phyloP scores from a whole-genome alignment of 148 eudicot genomes.

The Cornus suecica region DNA sequence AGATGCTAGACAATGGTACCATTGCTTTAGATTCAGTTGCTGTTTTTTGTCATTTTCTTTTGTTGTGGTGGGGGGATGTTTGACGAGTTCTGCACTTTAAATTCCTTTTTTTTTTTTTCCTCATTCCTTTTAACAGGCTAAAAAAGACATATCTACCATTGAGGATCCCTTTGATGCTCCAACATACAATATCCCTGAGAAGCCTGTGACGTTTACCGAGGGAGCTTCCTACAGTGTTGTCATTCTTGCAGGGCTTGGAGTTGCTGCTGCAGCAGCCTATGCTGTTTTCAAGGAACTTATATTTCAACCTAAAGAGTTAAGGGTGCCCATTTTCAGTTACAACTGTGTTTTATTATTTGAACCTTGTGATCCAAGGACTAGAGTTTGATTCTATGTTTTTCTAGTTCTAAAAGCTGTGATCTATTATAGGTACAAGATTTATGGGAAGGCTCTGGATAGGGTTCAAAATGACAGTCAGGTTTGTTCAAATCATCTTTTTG shows the following conservation, averaged over 20 bases:
- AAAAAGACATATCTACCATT: constrained; percentile 60
- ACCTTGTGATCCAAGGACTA: not conserved
- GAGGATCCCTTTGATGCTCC: constrained; percentile 97
- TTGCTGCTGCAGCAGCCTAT: constrained; percentile 79
- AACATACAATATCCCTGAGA: constrained; percentile 93
- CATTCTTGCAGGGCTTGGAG: constrained; percentile 87
- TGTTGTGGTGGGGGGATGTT: not conserved
- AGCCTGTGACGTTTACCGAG: constrained; percentile 88
- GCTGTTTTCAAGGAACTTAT: constrained; percentile 85
- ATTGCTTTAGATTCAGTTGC: not conserved
- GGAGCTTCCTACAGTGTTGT: constrained; percentile 80
- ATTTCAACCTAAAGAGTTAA: constrained; percentile 94
- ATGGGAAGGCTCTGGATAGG: constrained; percentile 74
- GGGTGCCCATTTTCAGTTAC: constrained; percentile 4
- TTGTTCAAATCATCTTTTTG: constrained; percentile 10
- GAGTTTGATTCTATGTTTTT: not conserved
- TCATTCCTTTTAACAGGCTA: constrained; percentile 39
- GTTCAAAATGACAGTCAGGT: constrained; percentile 89
- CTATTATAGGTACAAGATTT: constrained; percentile 73
- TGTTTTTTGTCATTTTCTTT: not conserved
- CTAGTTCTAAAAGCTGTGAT: not conserved
- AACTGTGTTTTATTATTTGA: constrained; percentile 1
- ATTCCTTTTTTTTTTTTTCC: constrained; percentile 11
- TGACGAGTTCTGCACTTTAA: constrained; percentile 1
- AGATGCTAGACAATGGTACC: not conserved